A percentile compares a stretch with the other conserved stretches of the same genome.
Evolutionary conservation across 2,329 filamentous ascomycete genomes (phyloP).

Genomic region (Dactylellina drechsleri): DNA sequence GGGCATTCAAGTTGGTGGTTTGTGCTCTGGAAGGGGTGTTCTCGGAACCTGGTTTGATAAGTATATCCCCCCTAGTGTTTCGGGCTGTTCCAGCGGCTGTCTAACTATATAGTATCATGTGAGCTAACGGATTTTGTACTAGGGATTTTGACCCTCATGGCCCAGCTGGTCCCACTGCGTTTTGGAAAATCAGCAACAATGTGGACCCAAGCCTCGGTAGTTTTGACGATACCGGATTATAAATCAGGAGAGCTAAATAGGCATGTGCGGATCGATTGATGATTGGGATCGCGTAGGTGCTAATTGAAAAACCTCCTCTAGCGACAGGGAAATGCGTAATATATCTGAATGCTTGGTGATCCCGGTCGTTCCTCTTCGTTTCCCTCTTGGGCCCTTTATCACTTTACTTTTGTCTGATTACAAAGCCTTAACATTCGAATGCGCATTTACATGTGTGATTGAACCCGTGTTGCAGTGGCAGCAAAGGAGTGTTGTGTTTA

Average conservation of each 20-base stretch:
- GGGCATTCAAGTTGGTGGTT: constrained; percentile 77
- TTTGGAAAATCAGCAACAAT: constrained; percentile 76
- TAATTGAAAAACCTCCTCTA: not conserved
- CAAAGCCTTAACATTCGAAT: too few species aligned
- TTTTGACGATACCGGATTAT: constrained; percentile 2
- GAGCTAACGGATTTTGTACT: not conserved
- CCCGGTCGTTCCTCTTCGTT: too few species aligned
- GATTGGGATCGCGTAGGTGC: not conserved
- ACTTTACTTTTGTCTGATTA: too few species aligned
- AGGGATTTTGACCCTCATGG: constrained; percentile 75
- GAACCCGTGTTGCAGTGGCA: not conserved
- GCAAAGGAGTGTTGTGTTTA: not conserved
- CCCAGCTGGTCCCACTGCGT: constrained; percentile 77
- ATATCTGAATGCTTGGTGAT: not conserved
- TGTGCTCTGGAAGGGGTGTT: constrained; percentile 73
- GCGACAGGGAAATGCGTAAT: too few species aligned
- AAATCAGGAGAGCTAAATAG: not conserved
- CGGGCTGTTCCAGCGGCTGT: too few species aligned
- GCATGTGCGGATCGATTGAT: not conserved
- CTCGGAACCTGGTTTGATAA: constrained; percentile 82
- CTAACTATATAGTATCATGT: too few species aligned
- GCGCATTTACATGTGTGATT: too few species aligned
- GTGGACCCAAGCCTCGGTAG: constrained; percentile 21
- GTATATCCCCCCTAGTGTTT: constrained; percentile 60
- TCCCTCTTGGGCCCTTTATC: too few species aligned